phyloP scores from a whole-genome alignment of 2,329 filamentous ascomycete species.

The Exophiala spinifera region DNA sequence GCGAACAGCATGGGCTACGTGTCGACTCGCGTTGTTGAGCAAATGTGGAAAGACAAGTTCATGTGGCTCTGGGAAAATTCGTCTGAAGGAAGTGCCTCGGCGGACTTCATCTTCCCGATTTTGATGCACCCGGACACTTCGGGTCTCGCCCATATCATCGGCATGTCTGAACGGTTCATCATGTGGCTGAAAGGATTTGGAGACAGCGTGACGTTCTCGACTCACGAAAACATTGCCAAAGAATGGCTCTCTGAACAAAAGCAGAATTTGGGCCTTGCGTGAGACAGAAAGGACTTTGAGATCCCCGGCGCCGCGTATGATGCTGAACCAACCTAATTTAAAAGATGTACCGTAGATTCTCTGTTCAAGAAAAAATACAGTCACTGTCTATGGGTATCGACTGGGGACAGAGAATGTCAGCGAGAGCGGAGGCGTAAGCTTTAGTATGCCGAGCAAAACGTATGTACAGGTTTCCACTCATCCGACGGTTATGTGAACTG shows the following conservation, averaged over 20 bases:
- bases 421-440: too few relatives aligned
- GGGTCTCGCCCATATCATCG: slow-evolving; percentile 60
- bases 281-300: too few relatives aligned
- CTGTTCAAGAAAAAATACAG: too few relatives aligned
- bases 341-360: too few relatives aligned
- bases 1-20: slow-evolving; percentile 50
- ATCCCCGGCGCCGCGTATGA: too few relatives aligned
- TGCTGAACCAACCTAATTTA: too few relatives aligned
- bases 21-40: slow-evolving; percentile 46
- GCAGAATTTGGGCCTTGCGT: not conserved
- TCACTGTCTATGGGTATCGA: too few relatives aligned
- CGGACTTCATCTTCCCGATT: slow-evolving; percentile 48
- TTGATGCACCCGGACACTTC: slow-evolving; percentile 58
- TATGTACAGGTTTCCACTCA: too few relatives aligned
- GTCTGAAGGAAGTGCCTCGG: slow-evolving; percentile 20
- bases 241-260: slow-evolving; percentile 34
- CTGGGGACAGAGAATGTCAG: too few relatives aligned
- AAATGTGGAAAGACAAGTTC: slow-evolving; percentile 51
- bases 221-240: slow-evolving; percentile 43
- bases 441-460: too few relatives aligned
- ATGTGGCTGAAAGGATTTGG: slow-evolving; percentile 49
- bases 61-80: slow-evolving; percentile 41
- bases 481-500: too few relatives aligned
- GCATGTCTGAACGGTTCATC: slow-evolving; percentile 54
- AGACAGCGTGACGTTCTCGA: slow-evolving; percentile 46